Percentiles rank a stretch among this genome's conserved stretches.
phyloP scores from a whole-genome alignment of 2,329 filamentous ascomycete genomes.

The Westerdykella aurantiaca region DNA sequence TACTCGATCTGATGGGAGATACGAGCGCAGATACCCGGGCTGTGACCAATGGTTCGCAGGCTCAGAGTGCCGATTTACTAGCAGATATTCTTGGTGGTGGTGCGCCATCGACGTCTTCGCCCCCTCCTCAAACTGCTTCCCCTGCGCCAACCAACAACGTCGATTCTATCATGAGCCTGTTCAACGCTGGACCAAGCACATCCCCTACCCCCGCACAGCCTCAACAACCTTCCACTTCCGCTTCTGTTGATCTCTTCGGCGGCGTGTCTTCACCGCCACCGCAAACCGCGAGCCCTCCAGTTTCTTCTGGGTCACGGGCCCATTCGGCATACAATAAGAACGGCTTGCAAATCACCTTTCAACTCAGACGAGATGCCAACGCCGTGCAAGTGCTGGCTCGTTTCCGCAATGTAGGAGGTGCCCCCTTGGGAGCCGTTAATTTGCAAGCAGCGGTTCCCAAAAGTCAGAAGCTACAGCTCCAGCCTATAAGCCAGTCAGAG shows the following conservation, averaged over 20 bases:
- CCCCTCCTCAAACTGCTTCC: constrained; percentile 37
- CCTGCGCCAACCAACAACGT: constrained; percentile 38
- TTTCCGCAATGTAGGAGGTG: constrained; percentile 72
- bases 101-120: constrained; percentile 43
- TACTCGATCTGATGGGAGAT: constrained; percentile 88
- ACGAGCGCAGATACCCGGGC: constrained; percentile 56
- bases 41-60: constrained; percentile 54
- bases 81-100: constrained; percentile 84
- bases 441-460: constrained; percentile 95
- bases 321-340: constrained; percentile 82
- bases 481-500: constrained; percentile 78
- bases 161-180: constrained; percentile 82
- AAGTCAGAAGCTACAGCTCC: constrained; percentile 86
- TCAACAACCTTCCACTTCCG: constrained; percentile 31
- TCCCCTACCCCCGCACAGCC: constrained; percentile 37
- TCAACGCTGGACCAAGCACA: constrained; percentile 49
- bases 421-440: constrained; percentile 65
- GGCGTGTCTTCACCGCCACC: constrained; percentile 45
- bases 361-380: constrained; percentile 75
- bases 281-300: constrained; percentile 38
- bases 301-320: constrained; percentile 41
- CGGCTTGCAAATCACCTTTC: constrained; percentile 71
- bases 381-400: constrained; percentile 75
- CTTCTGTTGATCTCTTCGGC: constrained; percentile 38
- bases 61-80: constrained; percentile 73